Base-by-base conservation (phyloP, 2,329 filamentous ascomycete species). In the Akanthomyces uredinophilus region DNA sequence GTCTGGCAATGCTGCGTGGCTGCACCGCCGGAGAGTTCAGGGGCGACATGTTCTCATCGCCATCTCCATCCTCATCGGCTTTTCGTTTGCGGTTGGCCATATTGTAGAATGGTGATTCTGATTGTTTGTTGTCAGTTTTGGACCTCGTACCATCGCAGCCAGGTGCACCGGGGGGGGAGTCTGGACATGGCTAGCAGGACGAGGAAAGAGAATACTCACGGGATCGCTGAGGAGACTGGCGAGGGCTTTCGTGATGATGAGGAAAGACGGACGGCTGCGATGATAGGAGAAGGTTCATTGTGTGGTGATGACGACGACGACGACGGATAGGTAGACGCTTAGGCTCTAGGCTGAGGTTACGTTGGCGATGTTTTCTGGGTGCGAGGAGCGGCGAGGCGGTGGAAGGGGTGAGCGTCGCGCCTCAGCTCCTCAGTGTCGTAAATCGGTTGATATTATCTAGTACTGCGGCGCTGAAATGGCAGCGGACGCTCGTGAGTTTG, bases 31-130 rank as follows among this genome's bases (percentile, higher is more conserved):
- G 92, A 44, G 94, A 96, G 75, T 84, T 87, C 64, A 86, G 84
- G 7, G 94, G 93, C 43, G 94, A 97, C 70, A 94, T 88, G 64
- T 89, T 92, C 91, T 98, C 97, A 71, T 92, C 91, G 41, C 74
- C 75, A 72, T 93, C 90, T 72, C 89, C 87, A 66, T 94, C 91
- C 57, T 88, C 86, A 62, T 88, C 86, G 70, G 91, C 92, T 82
- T 98, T 98, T 77, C 95, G 88, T 82, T 98, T 98, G 68, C 83
- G 80, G 68, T 75, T 79, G 20, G 74, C 68, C 81, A 86, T 85
- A 72, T 73, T 81, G 64, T 83, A 72, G 67, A 83, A 80, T 10
- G 83, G 80, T 66, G 74, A 72, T 53, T 73, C 74, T 76, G 54
- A 7, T 27, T 22, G 43, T 51, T 18, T 46, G 60, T 64, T 57